Evolutionary conservation across 306 rosid species (phyloP), one percentile per base, ranked within the genome.

Genomic region (Sophora flavescens): DNA sequence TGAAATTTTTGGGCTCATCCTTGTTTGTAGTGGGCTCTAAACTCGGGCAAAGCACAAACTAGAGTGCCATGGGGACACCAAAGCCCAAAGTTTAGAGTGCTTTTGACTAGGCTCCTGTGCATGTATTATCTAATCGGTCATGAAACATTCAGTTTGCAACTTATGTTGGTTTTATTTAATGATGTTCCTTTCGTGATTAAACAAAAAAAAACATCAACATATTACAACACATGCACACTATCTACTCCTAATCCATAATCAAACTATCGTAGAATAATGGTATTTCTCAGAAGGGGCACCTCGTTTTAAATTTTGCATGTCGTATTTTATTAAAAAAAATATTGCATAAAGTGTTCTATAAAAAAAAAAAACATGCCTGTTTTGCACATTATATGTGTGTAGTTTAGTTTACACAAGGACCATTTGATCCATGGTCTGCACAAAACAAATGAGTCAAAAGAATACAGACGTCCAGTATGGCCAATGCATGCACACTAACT

Each of bases 1-100:
- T 38, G 2, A 56, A 67, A 17, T 41, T 41, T 41, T 41, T 41
- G 70, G 33, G 70, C 70, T 39, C 41, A 64, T 64, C n/a, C 66
- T 63, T 39, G 70, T 64, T 16, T 64, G 15, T 39, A 64, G 32
- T 64, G 52, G 52, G 35, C 50, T 17, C 70, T 10, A 44, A 45
- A 45, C 72, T 22, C 13, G 72, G 38, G 42, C 15, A 36, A 39
- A 63, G 28, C 35, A 39, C 51, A 38, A 39, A 39, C 16, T 16
- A 14, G 16, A 10, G 32, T 28, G 54, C 54, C 18, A 50, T 14
- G 8, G 17, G 18, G 54, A 50, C 5, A 50, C 18, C 6, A 5
- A 50, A 50, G 54, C 54, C 54, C 18, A 50, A 17, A 50, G 7
- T 50, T 50, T 14, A 14, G 17, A 14, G n/a, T 38, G 11, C 13